A percentile compares a stretch with the other conserved stretches of the same genome.
phyloP scores from a whole-genome alignment of 805 yeast genomes.

The Metschnikowia noctiluminum region DNA sequence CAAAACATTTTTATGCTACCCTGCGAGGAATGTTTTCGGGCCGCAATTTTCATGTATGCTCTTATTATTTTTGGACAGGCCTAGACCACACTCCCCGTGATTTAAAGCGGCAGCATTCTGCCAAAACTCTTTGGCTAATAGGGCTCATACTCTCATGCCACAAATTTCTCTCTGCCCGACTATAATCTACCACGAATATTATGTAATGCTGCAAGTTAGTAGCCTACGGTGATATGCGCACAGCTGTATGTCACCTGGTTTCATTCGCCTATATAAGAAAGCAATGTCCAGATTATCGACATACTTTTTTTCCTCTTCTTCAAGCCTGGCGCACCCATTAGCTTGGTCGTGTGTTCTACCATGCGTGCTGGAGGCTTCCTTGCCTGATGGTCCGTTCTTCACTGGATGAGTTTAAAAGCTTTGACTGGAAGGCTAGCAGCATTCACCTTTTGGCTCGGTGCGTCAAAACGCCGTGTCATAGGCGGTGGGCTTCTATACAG shows the following conservation, averaged over 20 bases:
- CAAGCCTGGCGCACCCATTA: slow-evolving; percentile 8
- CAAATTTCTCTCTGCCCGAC: too few relatives aligned
- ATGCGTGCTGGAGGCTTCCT: slow-evolving; percentile 6
- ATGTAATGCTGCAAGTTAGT: too few relatives aligned
- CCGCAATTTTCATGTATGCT: too few relatives aligned
- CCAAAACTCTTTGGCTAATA: too few relatives aligned
- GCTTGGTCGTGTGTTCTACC: slow-evolving; percentile 4
- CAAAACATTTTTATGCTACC: too few relatives aligned
- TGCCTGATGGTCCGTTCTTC: background rate
- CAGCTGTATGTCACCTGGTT: background rate
- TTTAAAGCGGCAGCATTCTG: too few relatives aligned
- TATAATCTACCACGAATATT: too few relatives aligned
- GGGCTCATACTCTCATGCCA: too few relatives aligned
- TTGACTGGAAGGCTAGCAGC: background rate
- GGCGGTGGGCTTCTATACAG: slow-evolving; percentile 2
- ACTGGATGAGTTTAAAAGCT: background rate
- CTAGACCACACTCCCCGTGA: too few relatives aligned
- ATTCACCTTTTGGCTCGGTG: background rate
- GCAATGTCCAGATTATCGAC: background rate
- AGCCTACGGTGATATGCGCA: too few relatives aligned
- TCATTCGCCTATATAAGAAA: slow-evolving; percentile 1
- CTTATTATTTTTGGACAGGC: too few relatives aligned
- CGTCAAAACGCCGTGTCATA: background rate
- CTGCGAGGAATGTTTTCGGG: too few relatives aligned
- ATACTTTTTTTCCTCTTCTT: background rate